Evolutionary conservation across 169 alveolate species (phyloP).

Genomic region (Eimeria tenella): DNA sequence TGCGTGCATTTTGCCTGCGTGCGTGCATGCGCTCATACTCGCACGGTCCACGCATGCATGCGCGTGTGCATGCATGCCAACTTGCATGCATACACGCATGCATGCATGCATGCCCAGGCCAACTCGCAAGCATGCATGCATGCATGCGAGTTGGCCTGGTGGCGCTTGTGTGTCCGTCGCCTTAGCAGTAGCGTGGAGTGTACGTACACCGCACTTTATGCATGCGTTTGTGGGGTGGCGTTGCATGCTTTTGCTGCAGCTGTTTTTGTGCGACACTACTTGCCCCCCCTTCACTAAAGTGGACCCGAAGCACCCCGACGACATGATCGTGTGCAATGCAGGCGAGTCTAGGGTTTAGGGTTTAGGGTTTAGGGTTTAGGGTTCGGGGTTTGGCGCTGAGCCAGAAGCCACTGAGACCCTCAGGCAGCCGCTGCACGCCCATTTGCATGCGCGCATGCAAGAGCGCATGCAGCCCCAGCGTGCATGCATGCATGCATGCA

Average conservation of each 20-base stretch:
- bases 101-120: constrained; percentile 16
- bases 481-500: constrained; percentile 12
- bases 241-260: constrained; percentile 9
- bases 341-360: not conserved
- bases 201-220: too few relatives aligned
- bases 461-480: not conserved
- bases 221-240: too few relatives aligned
- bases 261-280: constrained; percentile 27
- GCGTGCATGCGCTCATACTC: not conserved
- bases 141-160: not conserved
- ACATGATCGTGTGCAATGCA: constrained; percentile 51
- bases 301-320: constrained; percentile 14
- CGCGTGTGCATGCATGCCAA: not conserved
- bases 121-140: not conserved
- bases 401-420: too few relatives aligned
- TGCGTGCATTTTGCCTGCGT: not conserved
- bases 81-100: not conserved
- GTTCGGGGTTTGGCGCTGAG: not conserved
- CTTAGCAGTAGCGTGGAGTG: too few relatives aligned
- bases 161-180: too few relatives aligned
- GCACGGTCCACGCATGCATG: not conserved
- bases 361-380: not conserved
- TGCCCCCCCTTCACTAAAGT: constrained; percentile 2
- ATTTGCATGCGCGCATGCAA: not conserved
- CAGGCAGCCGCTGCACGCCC: too few relatives aligned